These are phyloP conservation scores for Leccinum rimulosum DNA, from an alignment of 768 basidiomycete species.

Conservation along the genomic window DNA sequence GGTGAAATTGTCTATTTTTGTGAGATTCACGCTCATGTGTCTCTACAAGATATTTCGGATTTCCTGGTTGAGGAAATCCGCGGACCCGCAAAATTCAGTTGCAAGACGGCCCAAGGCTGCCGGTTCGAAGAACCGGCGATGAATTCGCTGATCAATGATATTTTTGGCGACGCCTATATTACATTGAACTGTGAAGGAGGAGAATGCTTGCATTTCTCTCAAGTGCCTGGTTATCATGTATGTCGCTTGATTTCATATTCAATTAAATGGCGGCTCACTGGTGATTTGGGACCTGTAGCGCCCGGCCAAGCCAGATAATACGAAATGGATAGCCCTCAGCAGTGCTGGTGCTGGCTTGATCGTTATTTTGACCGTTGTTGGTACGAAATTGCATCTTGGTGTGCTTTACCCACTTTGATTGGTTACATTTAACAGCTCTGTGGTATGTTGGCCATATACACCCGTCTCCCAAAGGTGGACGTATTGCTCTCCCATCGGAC, in stretches of 20 bases:
- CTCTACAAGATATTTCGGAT: constrained; percentile 73
- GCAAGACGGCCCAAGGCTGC: constrained; percentile 69
- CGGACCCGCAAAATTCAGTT: constrained; percentile 87
- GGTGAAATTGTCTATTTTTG: constrained; percentile 30
- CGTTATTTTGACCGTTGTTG: constrained; percentile 63
- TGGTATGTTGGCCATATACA: constrained; percentile 89
- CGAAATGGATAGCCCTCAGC: constrained; percentile 79
- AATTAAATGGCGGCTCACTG: not conserved
- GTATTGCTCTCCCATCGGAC: constrained; percentile 86
- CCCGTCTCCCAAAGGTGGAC: constrained; percentile 45
- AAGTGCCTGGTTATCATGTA: constrained; percentile 91
- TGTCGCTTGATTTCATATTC: not conserved
- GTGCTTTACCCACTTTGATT: not conserved
- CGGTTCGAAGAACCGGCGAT: constrained; percentile 94
- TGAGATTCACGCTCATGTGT: not conserved
- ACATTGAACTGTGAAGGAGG: constrained; percentile 84
- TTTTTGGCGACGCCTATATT: constrained; percentile 92
- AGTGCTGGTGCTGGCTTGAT: constrained; percentile 74
- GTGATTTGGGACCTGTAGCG: constrained; percentile 37
- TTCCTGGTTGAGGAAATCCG: constrained; percentile 87
- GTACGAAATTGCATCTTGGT: constrained; percentile 31
- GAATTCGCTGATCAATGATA: constrained; percentile 90
- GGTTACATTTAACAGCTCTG: constrained; percentile 47
- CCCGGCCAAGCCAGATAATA: constrained; percentile 83
- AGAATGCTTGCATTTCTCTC: constrained; percentile 90